These are phyloP conservation scores for Alternaria triticimaculans DNA, from an alignment of 2,329 filamentous ascomycete species.

Conservation along the genomic window DNA sequence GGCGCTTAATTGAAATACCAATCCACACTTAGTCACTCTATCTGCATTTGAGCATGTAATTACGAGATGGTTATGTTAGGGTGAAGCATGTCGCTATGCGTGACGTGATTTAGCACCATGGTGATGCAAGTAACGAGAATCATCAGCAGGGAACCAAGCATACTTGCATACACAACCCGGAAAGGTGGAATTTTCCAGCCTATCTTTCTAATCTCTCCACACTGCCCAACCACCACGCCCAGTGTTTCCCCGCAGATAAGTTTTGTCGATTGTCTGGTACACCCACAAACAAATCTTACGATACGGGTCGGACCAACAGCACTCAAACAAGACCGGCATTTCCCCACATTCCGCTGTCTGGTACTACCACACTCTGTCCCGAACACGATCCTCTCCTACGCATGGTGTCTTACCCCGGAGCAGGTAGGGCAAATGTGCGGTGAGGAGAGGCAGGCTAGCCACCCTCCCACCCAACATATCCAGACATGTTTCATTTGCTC, in stretches of 20 bases:
- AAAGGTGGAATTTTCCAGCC: conserved; percentile 13
- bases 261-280: conserved; percentile 11
- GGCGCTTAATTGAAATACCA: conserved; percentile 43
- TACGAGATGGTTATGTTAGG: conserved; percentile 40
- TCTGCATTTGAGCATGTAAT: conserved; percentile 17
- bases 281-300: background rate
- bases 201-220: conserved; percentile 13
- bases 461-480: background rate
- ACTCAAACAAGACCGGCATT: conserved; percentile 9
- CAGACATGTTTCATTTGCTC: conserved; percentile 19
- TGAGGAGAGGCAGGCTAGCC: conserved; percentile 10
- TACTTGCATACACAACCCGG: conserved; percentile 26
- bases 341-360: conserved; percentile 15
- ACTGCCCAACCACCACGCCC: conserved; percentile 3
- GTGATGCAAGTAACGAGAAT: conserved; percentile 35
- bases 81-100: conserved; percentile 14
- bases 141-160: conserved; percentile 21
- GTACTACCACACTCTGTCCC: conserved; percentile 16
- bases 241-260: conserved; percentile 27
- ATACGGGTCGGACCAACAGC: conserved; percentile 22
- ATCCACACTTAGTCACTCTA: conserved; percentile 19
- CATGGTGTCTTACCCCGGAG: conserved; percentile 20
- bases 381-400: conserved; percentile 15
- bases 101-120: conserved; percentile 45
- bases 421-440: conserved; percentile 13